Conservation (phyloP, 257 asterid species). For the Capsicum baccatum region DNA sequence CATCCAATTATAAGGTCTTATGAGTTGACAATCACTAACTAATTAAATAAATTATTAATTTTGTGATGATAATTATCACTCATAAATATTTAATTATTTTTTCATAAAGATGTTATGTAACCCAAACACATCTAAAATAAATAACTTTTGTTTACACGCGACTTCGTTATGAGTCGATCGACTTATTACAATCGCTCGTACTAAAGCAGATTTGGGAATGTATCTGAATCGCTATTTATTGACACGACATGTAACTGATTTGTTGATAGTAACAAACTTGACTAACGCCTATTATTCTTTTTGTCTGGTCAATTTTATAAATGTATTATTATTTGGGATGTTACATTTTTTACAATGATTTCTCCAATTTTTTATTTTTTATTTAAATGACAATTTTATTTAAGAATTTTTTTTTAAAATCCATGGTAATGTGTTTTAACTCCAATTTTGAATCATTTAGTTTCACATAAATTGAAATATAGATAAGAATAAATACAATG, state of each 20-base stretch:
- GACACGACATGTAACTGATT: too few species aligned
- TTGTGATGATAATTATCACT: neutral
- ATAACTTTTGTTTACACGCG: too few species aligned
- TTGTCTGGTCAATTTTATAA: neutral
- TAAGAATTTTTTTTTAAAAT: too few species aligned
- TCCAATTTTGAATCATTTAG: neutral
- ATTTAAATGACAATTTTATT: too few species aligned
- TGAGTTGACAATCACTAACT: constrained; percentile 23
- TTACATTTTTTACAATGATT: neutral
- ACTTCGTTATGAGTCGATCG: too few species aligned
- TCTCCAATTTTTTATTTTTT: neutral
- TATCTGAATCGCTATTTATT: too few species aligned
- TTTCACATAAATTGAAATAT: neutral
- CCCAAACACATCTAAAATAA: neutral
- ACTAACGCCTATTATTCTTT: neutral
- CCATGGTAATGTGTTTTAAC: neutral
- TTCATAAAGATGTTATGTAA: neutral
- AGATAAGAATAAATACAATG: neutral
- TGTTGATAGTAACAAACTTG: too few species aligned
- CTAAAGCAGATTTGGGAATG: too few species aligned
- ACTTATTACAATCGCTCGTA: too few species aligned
- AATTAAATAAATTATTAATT: neutral
- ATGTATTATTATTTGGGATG: neutral
- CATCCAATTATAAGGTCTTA: constrained; percentile 34
- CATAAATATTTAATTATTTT: neutral